phyloP scores from a whole-genome alignment of 305 asterid genomes.

The Vinca major region DNA sequence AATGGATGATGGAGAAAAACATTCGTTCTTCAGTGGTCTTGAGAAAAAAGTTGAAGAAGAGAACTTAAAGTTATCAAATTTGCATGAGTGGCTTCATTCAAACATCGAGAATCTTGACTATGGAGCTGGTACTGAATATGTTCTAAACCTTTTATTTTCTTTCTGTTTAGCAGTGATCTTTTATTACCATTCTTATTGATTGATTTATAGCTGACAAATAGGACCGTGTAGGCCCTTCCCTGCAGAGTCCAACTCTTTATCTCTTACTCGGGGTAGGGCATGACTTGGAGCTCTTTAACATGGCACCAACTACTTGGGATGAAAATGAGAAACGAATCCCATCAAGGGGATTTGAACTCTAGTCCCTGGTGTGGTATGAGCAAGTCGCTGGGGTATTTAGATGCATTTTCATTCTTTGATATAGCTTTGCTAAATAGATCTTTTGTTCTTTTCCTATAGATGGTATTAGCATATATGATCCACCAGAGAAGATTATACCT shows the following conservation, averaged over 20 bases:
- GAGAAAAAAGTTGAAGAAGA: conserved; percentile 79
- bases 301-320: too few species aligned
- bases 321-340: too few species aligned
- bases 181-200: conserved; percentile 5
- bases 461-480: conserved; percentile 83
- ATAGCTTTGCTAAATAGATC: neutral
- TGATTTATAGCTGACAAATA: neutral
- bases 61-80: conserved; percentile 48
- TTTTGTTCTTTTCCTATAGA: conserved; percentile 35
- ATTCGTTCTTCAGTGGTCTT: conserved; percentile 67
- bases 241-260: neutral
- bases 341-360: too few species aligned
- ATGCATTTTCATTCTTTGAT: neutral
- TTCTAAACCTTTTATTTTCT: conserved; percentile 3
- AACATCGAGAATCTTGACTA: conserved; percentile 94
- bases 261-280: too few species aligned
- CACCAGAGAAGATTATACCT: conserved; percentile 79
- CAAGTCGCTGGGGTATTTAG: neutral
- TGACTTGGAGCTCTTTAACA: too few species aligned
- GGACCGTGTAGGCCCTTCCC: too few species aligned
- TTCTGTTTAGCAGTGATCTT: too few species aligned
- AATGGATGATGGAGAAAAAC: conserved; percentile 61
- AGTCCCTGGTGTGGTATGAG: neutral
- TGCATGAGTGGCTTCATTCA: conserved; percentile 83
- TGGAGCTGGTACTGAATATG: conserved; percentile 63